Conservation (phyloP, 305 asterid genomes). For the Solanum chacoense region DNA sequence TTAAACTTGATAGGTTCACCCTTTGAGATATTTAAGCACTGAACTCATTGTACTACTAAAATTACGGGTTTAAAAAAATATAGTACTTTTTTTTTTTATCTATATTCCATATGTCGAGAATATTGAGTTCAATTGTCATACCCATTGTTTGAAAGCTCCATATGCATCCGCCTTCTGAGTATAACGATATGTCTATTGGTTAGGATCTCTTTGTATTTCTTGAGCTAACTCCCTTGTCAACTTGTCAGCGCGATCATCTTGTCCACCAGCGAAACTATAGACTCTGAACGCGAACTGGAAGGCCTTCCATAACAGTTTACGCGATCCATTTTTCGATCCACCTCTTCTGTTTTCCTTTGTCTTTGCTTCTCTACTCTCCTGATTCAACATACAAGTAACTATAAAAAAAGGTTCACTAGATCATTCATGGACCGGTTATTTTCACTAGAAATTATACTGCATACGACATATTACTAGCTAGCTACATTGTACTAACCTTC, state of each 20-base stretch:
- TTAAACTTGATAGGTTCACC: background rate
- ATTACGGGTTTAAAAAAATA: too few species aligned
- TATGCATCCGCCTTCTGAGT: background rate
- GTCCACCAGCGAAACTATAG: constrained; percentile 85
- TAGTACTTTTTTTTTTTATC: background rate
- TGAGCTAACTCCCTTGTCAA: constrained; percentile 73
- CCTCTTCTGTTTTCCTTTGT: constrained; percentile 19
- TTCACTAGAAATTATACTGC: background rate
- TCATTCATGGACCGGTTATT: background rate
- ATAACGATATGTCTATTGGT: constrained; percentile 1
- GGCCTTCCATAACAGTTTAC: constrained; percentile 66
- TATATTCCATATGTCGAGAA: background rate
- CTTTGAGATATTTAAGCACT: background rate
- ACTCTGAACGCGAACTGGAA: constrained; percentile 85
- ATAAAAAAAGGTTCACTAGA: background rate
- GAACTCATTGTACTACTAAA: background rate
- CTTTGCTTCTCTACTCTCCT: constrained; percentile 48
- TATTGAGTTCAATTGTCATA: background rate
- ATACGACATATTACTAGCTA: background rate
- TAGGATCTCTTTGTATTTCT: constrained; percentile 48
- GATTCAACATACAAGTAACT: background rate
- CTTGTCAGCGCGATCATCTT: constrained; percentile 80
- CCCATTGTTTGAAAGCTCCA: background rate
- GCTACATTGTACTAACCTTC: constrained; percentile 39
- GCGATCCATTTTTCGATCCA: constrained; percentile 18